These are phyloP conservation scores for Suillus subaureus DNA, from an alignment of 768 basidiomycete genomes.

Conservation along the genomic window DNA sequence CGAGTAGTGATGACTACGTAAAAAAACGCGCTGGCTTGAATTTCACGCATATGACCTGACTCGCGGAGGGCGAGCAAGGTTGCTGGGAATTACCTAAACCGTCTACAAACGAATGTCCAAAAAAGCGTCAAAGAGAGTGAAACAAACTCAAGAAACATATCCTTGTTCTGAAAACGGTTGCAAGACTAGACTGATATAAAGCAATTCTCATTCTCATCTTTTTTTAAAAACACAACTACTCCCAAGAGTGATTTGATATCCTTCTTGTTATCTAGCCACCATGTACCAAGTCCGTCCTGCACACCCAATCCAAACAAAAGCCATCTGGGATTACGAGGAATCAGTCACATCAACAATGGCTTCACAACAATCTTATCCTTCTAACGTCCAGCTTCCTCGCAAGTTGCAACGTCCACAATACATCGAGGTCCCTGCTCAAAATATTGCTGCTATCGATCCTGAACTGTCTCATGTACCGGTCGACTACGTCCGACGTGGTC, in stretches of 20 bases:
- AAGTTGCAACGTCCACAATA: slow-evolving; percentile 65
- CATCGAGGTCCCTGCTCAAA: slow-evolving; percentile 56
- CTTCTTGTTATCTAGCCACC: neutral
- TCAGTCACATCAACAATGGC: slow-evolving; percentile 27
- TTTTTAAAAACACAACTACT: slow-evolving; percentile 12
- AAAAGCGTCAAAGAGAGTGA: slow-evolving; percentile 28
- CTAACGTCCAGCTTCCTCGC: slow-evolving; percentile 68
- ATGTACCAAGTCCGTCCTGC: slow-evolving; percentile 39
- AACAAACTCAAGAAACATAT: slow-evolving; percentile 30
- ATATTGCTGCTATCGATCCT: slow-evolving; percentile 55
- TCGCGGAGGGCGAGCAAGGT: slow-evolving; percentile 16
- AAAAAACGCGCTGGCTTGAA: slow-evolving; percentile 1
- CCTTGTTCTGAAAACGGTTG: slow-evolving; percentile 32
- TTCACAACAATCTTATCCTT: slow-evolving; percentile 29
- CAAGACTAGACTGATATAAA: slow-evolving; percentile 29
- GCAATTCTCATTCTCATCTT: slow-evolving; percentile 17
- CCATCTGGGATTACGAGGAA: slow-evolving; percentile 38
- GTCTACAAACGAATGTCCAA: slow-evolving; percentile 39
- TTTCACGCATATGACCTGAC: slow-evolving; percentile 17
- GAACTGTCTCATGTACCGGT: slow-evolving; percentile 53
- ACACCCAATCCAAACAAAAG: slow-evolving; percentile 39
- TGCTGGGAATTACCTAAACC: slow-evolving; percentile 28
- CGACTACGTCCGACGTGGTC: slow-evolving; percentile 60
- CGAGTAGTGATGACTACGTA: too few relatives aligned
- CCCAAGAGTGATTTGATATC: too few relatives aligned